Evolutionary conservation across 164 flowering plant species (phyloP), one percentile per base, ranked within the genome.

Genomic region (Warburgia ugandensis): DNA sequence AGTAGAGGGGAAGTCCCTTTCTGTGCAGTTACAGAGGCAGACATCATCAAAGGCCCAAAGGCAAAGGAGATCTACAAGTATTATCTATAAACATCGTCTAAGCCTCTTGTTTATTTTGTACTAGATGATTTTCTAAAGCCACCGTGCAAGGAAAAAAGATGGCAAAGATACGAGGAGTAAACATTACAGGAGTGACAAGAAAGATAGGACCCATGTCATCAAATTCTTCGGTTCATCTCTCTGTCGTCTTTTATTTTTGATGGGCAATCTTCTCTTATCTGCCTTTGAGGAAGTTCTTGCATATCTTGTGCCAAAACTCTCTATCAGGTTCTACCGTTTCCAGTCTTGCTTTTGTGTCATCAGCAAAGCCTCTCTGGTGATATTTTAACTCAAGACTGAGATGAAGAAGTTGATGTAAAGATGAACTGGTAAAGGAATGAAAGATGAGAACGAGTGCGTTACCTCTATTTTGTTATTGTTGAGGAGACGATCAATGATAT

Each of bases 401-500:
- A 22, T 9, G 19, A 19, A 19, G 26, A 40, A 29, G 1, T 19
- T 9, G 6, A 28, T 29, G 8, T 13, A 14, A 32, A 31, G 4
- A 43, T 19, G 12, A 20, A 43, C 3, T 11, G 12, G 12, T 11
- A 22, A 20, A 10, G 20, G 19, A 3, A 13, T 4, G 9, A 37
- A 10, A 42, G 45, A 10, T 0, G 9, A 11, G 16, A 3, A 19
- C 22, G 1, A 10, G 10, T 16, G 19, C 16, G 10, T 32, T 69
- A 83, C 87, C 83, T 78, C 70, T 7, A 86, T 72, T 39, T 39
- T 55, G 32, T 70, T 59, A 32, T 31, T 53, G 23, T 33, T 48
- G 28, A 61, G 66, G 30, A 86, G 81, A 43, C 95, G 84, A 44
- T 86, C 86, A 1, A 81, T 66, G 38, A 86, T 69, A 47, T 77